These are phyloP conservation scores for Monilinia vaccinii-corymbosi DNA, from an alignment of 2,329 filamentous ascomycete genomes.

Conservation along the genomic window DNA sequence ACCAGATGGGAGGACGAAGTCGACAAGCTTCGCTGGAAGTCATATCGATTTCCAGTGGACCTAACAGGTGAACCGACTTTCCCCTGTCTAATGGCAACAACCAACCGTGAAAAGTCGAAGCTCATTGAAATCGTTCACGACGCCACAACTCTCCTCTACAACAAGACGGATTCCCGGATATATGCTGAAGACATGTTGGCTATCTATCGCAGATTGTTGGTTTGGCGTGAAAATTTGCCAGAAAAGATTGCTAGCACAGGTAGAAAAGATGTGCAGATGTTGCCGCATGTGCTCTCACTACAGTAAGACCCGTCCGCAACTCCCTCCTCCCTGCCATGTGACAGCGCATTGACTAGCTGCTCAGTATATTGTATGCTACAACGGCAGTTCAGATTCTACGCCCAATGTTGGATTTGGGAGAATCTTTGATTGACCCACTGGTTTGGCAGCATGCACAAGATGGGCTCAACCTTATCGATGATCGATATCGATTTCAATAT, in stretches of 20 bases:
- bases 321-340: background rate
- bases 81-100: slow-evolving; percentile 24
- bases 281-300: slow-evolving; percentile 29
- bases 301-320: slow-evolving; percentile 24
- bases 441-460: slow-evolving; percentile 28
- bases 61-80: slow-evolving; percentile 13
- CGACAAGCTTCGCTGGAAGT: slow-evolving; percentile 23
- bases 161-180: slow-evolving; percentile 12
- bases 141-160: slow-evolving; percentile 22
- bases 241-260: slow-evolving; percentile 19
- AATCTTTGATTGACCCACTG: slow-evolving; percentile 19
- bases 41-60: slow-evolving; percentile 20
- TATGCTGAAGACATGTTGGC: slow-evolving; percentile 20
- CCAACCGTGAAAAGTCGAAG: slow-evolving; percentile 27
- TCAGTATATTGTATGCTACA: slow-evolving; percentile 27
- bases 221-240: slow-evolving; percentile 27
- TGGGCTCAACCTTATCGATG: slow-evolving; percentile 27
- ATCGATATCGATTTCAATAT: slow-evolving; percentile 25
- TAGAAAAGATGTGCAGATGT: slow-evolving; percentile 14
- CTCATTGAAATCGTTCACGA: slow-evolving; percentile 25
- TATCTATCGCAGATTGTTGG: slow-evolving; percentile 24
- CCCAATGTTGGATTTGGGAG: slow-evolving; percentile 25
- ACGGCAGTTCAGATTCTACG: slow-evolving; percentile 27
- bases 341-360: slow-evolving; percentile 11
- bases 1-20: slow-evolving; percentile 9